These are phyloP conservation scores for Suhomyces anneliseae DNA, from an alignment of 1,139 yeast genomes.

Conservation along the genomic window DNA sequence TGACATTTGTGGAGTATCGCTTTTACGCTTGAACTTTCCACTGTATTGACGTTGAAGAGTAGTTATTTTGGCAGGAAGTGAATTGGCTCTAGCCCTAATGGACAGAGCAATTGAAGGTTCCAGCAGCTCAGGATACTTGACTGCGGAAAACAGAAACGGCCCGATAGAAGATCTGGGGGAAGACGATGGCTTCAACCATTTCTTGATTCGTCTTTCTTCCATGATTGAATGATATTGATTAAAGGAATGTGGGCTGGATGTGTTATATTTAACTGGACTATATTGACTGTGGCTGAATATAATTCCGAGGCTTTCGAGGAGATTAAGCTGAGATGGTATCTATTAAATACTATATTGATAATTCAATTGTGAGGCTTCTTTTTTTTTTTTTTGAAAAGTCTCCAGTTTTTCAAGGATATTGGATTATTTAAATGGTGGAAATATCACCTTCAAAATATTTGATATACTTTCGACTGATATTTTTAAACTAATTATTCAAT, in stretches of 20 bases:
- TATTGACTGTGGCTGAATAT: not conserved
- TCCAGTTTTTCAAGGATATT: too few relatives aligned
- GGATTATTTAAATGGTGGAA: too few relatives aligned
- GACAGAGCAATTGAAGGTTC: not conserved
- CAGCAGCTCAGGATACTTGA: not conserved
- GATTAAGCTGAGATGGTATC: too few relatives aligned
- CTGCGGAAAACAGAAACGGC: not conserved
- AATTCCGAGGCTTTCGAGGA: not conserved
- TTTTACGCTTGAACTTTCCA: not conserved
- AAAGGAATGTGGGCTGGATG: too few relatives aligned
- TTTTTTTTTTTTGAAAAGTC: too few relatives aligned
- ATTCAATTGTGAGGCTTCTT: too few relatives aligned
- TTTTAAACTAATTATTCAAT: not conserved
- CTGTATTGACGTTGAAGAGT: not conserved
- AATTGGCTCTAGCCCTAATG: conserved; percentile 4
- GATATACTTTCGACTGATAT: not conserved
- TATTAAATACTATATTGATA: too few relatives aligned
- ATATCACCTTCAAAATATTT: too few relatives aligned
- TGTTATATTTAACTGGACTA: too few relatives aligned
- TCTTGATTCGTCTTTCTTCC: conserved; percentile 4
- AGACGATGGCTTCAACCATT: conserved; percentile 3
- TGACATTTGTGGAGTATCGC: not conserved
- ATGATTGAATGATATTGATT: not conserved
- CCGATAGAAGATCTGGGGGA: not conserved
- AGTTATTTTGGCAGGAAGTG: not conserved